phyloP scores from a whole-genome alignment of 345 rosid genomes.

The Eucalyptus leucophloia region DNA sequence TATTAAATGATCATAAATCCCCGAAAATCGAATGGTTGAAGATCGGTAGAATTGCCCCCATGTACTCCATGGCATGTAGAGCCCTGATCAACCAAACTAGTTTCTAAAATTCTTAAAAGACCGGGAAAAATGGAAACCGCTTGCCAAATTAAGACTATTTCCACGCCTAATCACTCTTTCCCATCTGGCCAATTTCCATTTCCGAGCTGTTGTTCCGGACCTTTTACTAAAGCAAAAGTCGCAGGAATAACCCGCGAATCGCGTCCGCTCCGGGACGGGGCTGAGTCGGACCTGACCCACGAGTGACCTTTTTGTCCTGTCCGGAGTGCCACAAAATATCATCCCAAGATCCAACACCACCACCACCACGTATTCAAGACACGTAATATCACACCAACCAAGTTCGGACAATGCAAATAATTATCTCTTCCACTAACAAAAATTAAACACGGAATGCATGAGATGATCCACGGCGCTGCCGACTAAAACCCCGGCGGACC shows the following conservation, averaged over 20 bases:
- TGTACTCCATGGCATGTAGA: background rate
- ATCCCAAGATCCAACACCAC: background rate
- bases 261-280: background rate
- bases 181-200: background rate
- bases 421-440: background rate
- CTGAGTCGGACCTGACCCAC: background rate
- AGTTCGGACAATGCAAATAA: background rate
- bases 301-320: background rate
- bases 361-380: background rate
- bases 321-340: background rate
- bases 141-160: background rate
- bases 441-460: background rate
- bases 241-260: background rate
- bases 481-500: slow-evolving; percentile 17
- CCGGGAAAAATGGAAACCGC: background rate
- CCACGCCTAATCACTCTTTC: background rate
- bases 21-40: background rate
- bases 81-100: background rate
- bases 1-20: background rate
- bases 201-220: background rate
- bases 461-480: background rate
- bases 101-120: background rate
- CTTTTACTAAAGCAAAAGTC: background rate
- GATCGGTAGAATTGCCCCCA: background rate
- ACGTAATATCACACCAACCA: background rate